Base-by-base conservation (phyloP, 1,284 basidiomycete genomes). In the Cryptococcus hybrid region DNA sequence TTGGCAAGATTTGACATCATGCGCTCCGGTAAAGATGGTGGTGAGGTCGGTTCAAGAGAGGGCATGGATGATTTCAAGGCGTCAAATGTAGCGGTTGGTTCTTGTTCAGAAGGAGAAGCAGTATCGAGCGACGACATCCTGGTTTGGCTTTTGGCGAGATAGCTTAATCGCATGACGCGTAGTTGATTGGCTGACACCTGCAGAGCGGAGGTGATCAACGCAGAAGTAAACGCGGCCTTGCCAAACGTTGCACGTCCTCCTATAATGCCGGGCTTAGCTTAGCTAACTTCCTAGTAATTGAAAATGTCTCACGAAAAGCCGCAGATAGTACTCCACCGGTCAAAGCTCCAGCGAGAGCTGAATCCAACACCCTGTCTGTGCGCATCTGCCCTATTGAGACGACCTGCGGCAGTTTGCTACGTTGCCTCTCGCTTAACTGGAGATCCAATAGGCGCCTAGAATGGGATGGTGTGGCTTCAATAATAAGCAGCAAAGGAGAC, bases 181-280 rank as follows among this genome's bases (percentile, higher is more conserved):
- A 62, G 24, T 53, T 68, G 55, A 60, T 78, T 77, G 13, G 69
- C 63, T 6, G 53, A 47, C 35, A 67, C 62, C 63, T 78, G 76
- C 0, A 64, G 52, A 0, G 54, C 36, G 0, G 69, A 53, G n/a
- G 69, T 67, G n/a, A 74, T 62, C 3, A 76, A 58, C 3, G 59
- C 65, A 1, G 64, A 59, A 0, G 75, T 76, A 43, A 76, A 57
- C 2, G 62, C 67, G 6, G 73, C 73, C 50, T 61, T 64, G 3
- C 63, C 35, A 7, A 68, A 47, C 1, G 69, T 70, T 3, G 54
- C 52, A n/a, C 56, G 38, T 7, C 73, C 72, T 35, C 71, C 73
- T 74, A 50, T 34, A 30, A 30, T 30, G 30, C 30, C 30, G 4
- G 30, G 30, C 30, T 30, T 30, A 40, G 12, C 8, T 13, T 30